These are phyloP conservation scores for Talaromyces nanjingensis DNA, from an alignment of 495 filamentous ascomycete species.

Conservation along the genomic window DNA sequence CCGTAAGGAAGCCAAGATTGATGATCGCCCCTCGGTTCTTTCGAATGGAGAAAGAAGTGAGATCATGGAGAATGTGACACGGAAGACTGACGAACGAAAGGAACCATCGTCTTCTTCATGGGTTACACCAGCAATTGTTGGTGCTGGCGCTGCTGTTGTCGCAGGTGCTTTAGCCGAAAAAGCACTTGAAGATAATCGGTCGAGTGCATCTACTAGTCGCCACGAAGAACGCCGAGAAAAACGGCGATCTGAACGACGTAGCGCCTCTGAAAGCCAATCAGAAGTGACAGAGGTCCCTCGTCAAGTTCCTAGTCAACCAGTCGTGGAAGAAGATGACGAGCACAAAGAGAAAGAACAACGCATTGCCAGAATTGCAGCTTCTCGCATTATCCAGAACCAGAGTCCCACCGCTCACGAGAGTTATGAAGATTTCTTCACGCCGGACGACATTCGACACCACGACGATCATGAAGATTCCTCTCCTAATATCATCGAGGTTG, in stretches of 20 bases:
- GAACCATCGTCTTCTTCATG: conserved; percentile 30
- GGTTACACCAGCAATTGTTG: conserved; percentile 39
- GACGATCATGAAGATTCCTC: conserved; percentile 12
- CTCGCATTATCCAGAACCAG: conserved; percentile 15
- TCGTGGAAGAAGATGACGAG: conserved; percentile 12
- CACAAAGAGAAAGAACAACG: conserved; percentile 13
- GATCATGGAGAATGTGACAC: not conserved
- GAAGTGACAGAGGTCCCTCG: conserved; percentile 18
- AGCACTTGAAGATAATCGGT: conserved; percentile 32
- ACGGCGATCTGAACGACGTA: conserved; percentile 32
- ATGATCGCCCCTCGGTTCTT: not conserved
- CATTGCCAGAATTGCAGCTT: conserved; percentile 19
- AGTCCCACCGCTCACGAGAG: conserved; percentile 28
- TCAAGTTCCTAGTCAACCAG: conserved; percentile 11
- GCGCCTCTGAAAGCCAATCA: conserved; percentile 15
- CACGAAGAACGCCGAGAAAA: conserved; percentile 29
- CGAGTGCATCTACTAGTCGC: conserved; percentile 22
- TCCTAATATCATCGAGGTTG: conserved; percentile 23
- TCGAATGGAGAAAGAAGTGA: not conserved
- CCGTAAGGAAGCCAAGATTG: not conserved
- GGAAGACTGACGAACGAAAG: conserved; percentile 3
- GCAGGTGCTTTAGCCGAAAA: conserved; percentile 30
- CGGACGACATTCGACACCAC: conserved; percentile 24
- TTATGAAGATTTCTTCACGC: conserved; percentile 38
- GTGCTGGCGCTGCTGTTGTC: conserved; percentile 39